Evolutionary conservation across 805 yeast species (phyloP).

Genomic region (Komagataella phaffii): DNA sequence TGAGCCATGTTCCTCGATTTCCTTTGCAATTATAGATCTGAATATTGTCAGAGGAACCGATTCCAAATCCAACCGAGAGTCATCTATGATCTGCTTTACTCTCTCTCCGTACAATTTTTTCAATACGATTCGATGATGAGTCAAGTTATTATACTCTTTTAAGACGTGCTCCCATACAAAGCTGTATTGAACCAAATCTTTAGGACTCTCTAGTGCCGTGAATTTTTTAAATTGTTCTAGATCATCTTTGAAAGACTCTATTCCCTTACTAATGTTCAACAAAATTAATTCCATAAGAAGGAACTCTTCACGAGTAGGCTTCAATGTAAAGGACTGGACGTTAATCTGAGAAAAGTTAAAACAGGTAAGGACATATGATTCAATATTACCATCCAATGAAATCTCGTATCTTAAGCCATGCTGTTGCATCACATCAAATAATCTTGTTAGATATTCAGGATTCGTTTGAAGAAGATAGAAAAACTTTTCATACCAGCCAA

Average conservation of each 20-base stretch:
- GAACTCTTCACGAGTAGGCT: conserved; percentile 54
- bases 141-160: conserved; percentile 27
- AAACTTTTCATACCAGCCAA: conserved; percentile 62
- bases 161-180: conserved; percentile 32
- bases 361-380: conserved; percentile 20
- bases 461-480: conserved; percentile 79
- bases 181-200: not conserved
- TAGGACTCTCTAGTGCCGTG: conserved; percentile 4
- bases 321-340: conserved; percentile 3
- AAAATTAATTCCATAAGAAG: conserved; percentile 48
- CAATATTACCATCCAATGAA: conserved; percentile 16
- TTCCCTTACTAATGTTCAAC: conserved; percentile 20
- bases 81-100: conserved; percentile 25
- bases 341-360: conserved; percentile 13
- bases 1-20: conserved; percentile 17
- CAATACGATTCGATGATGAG: conserved; percentile 32
- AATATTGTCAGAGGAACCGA: conserved; percentile 63
- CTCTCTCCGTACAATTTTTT: conserved; percentile 25
- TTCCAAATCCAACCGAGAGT: conserved; percentile 52
- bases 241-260: conserved; percentile 10
- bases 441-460: conserved; percentile 51
- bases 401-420: conserved; percentile 9
- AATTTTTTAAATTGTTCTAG: conserved; percentile 2
- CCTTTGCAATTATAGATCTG: conserved; percentile 22
- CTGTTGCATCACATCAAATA: conserved; percentile 24